Evolutionary conservation across 1,284 basidiomycete species (phyloP).

Genomic region (Naganishia liquefaciens): DNA sequence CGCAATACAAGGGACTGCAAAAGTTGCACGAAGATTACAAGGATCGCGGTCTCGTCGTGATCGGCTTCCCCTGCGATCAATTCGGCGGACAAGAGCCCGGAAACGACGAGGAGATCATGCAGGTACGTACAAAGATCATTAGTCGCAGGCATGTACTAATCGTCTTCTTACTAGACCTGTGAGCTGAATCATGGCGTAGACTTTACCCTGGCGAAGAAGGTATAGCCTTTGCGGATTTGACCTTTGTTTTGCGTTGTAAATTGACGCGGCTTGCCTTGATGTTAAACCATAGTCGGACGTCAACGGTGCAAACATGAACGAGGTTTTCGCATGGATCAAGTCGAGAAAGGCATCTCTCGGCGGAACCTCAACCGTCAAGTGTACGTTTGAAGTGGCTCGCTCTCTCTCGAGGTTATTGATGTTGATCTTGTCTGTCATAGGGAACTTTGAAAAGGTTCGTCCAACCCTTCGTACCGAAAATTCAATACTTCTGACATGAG

Average conservation of each 20-base stretch:
- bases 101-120: constrained; percentile 65
- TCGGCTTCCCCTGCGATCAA: constrained; percentile 59
- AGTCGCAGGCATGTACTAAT: background rate
- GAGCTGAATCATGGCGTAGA: constrained; percentile 67
- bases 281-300: constrained; percentile 68
- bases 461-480: too few species aligned
- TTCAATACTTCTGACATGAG: background rate
- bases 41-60: constrained; percentile 55
- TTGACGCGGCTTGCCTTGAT: background rate
- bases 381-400: constrained; percentile 1
- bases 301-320: constrained; percentile 74
- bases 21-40: constrained; percentile 58
- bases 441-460: constrained; percentile 35
- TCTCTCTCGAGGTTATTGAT: background rate
- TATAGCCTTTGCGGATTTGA: background rate
- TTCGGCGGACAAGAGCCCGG: constrained; percentile 64
- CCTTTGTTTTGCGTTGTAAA: background rate
- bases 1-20: constrained; percentile 57
- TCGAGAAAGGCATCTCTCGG: constrained; percentile 48
- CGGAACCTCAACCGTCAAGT: constrained; percentile 49
- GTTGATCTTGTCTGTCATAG: constrained; percentile 1
- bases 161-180: constrained; percentile 36
- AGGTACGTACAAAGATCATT: constrained; percentile 43
- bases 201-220: constrained; percentile 80
- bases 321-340: constrained; percentile 86